Evolutionary conservation across 495 filamentous ascomycete genomes (phyloP).

Genomic region (Bryoglossum gracile): DNA sequence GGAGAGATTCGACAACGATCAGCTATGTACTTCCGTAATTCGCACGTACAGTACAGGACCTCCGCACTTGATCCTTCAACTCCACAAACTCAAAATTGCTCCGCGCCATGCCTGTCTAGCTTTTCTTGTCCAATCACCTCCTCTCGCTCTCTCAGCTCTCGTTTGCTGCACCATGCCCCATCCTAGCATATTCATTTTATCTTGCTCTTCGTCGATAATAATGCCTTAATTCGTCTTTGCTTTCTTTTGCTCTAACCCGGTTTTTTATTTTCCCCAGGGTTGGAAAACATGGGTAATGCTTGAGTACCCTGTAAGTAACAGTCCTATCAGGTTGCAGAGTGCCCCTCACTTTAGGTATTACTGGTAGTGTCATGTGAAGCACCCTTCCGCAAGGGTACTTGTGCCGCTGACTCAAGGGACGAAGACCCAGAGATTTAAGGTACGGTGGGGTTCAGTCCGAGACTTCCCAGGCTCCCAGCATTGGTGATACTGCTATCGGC

Average conservation of each 20-base stretch:
- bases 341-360: slow-evolving; percentile 2
- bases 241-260: not conserved
- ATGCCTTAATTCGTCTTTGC: not conserved
- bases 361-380: slow-evolving; percentile 13
- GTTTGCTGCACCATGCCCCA: not conserved
- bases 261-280: slow-evolving; percentile 1
- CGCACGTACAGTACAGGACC: not conserved
- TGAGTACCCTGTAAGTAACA: not conserved
- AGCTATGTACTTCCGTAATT: too few relatives aligned
- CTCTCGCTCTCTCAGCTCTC: not conserved
- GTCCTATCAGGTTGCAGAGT: slow-evolving; percentile 9
- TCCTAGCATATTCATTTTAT: slow-evolving; percentile 1
- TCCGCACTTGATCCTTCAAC: not conserved
- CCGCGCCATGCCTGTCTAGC: slow-evolving; percentile 5
- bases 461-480: not conserved
- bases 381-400: not conserved
- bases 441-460: not conserved
- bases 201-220: not conserved
- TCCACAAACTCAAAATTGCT: slow-evolving; percentile 3
- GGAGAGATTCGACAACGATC: too few relatives aligned
- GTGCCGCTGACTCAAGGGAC: slow-evolving; percentile 13
- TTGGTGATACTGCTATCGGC: not conserved
- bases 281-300: slow-evolving; percentile 4
- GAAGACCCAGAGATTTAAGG: not conserved
- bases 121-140: slow-evolving; percentile 2